Evolutionary conservation across 2,329 filamentous ascomycete species (phyloP).

Genomic region (Dactylellina parvicollis): DNA sequence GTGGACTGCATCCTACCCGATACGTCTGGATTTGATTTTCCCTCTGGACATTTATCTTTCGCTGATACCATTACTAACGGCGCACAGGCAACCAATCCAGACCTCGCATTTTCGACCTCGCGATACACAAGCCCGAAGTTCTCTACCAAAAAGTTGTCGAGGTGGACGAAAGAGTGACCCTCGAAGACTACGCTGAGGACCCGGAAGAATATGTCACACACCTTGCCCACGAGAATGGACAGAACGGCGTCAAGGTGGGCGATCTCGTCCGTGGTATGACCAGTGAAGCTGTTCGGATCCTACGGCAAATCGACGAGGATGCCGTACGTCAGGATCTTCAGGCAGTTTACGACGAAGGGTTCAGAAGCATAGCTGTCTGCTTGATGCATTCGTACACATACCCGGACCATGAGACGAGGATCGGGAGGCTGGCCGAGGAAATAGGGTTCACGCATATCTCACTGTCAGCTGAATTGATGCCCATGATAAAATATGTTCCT

Average conservation of each 20-base stretch:
- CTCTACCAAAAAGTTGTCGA: slow-evolving; percentile 88
- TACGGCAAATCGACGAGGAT: slow-evolving; percentile 70
- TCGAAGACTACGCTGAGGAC: slow-evolving; percentile 92
- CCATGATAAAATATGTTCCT: slow-evolving; percentile 84
- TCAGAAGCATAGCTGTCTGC: slow-evolving; percentile 86
- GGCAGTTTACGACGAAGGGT: slow-evolving; percentile 74
- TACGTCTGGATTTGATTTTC: too few species aligned
- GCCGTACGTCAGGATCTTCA: slow-evolving; percentile 71
- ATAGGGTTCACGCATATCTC: slow-evolving; percentile 87
- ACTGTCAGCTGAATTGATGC: slow-evolving; percentile 82
- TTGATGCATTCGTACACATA: slow-evolving; percentile 94
- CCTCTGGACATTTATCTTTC: not conserved
- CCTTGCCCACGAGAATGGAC: slow-evolving; percentile 58
- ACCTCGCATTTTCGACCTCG: slow-evolving; percentile 89
- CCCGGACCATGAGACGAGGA: slow-evolving; percentile 80
- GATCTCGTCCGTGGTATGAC: slow-evolving; percentile 76
- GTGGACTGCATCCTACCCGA: too few species aligned
- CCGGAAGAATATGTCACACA: slow-evolving; percentile 72
- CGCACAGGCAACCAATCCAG: slow-evolving; percentile 76
- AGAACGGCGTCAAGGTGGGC: slow-evolving; percentile 64
- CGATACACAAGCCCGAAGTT: slow-evolving; percentile 85
- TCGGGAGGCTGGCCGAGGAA: slow-evolving; percentile 79
- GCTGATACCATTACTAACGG: slow-evolving; percentile 10
- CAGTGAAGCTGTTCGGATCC: slow-evolving; percentile 77
- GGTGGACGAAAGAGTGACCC: slow-evolving; percentile 86